Base-by-base conservation (phyloP, 208 protist genomes). In the Crithidia bombi region DNA sequence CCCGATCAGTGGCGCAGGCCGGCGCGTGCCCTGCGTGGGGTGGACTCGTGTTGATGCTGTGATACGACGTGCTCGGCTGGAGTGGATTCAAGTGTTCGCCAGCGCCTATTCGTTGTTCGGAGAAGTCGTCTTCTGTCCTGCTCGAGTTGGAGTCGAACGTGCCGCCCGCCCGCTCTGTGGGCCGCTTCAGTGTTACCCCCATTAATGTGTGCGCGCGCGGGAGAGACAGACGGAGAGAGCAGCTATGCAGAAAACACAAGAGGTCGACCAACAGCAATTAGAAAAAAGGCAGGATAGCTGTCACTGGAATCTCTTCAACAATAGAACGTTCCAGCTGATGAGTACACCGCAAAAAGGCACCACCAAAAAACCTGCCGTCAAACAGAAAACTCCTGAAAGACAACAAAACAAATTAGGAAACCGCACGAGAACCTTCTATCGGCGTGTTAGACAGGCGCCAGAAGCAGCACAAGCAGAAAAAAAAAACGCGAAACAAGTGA, bases 181-280 rank as follows among this genome's bases (percentile, higher is more conserved):
- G 46, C 14, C 61, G 61, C 61, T 66, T 66, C 11, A 56, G 43
- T 39, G 61, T 56, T 15, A 66, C 61, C 4, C 61, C 61, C 61
- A 66, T 66, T 51, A 50, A 19, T 23, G 21, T 19, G n/a, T 9
- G 17, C 10, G 21, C 10, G 17, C 26, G 39, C 26, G 26, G 25
- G 2, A 41, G 21, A 15, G 21, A 46, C 26, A 46, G 14, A 55
- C 14, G 46, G 61, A 43, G 21, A 38, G 35, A 57, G 46, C n/a
- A n/a, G n/a, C n/a, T n/a, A n/a, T n/a, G 38, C 14, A 54, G 19
- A 19, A 28, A 28, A 30, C 21, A 54, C 21, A 28, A 28, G 38
- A 43, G 38, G 14, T 43, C 10, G 47, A 28, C 7, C 7, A 38
- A 38, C n/a, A 36, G 26, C 12, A 15, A 41, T n/a, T n/a, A 52